phyloP scores from a whole-genome alignment of 1,139 yeast species.

The Entelexis sorbosivorans region DNA sequence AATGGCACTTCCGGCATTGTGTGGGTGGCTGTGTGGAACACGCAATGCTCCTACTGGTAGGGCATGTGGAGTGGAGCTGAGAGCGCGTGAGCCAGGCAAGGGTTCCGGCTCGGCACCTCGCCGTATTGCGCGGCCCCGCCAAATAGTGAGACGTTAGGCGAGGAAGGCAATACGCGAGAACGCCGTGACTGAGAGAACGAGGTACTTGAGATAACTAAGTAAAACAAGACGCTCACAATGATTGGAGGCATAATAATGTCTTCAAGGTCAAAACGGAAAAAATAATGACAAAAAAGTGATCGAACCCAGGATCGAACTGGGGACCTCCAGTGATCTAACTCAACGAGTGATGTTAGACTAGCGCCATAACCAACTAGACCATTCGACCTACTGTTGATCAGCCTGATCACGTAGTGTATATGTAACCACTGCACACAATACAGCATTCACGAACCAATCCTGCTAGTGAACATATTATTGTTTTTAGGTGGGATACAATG shows the following conservation, averaged over 20 bases:
- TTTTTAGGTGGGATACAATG: no score
- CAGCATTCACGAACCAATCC: no score
- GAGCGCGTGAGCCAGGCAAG: slow-evolving; percentile 3
- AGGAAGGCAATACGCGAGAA: no score
- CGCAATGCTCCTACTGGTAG: slow-evolving; percentile 1
- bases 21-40: not conserved
- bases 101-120: not conserved
- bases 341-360: slow-evolving; percentile 13
- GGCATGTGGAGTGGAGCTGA: not conserved
- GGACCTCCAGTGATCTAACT: slow-evolving; percentile 57
- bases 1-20: slow-evolving; percentile 17
- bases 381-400: slow-evolving; percentile 2
- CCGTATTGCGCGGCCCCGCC: not conserved
- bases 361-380: slow-evolving; percentile 18
- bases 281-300: slow-evolving; percentile 55
- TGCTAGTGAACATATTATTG: no score
- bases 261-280: no score
- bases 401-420: not conserved
- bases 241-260: no score
- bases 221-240: no score
- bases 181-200: no score
- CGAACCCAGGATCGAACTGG: slow-evolving; percentile 99
- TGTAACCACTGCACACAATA: no score
- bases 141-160: no score
- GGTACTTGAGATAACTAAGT: no score